phyloP scores from a whole-genome alignment of 2,329 filamentous ascomycete genomes.

The Trichophyton rubrum region DNA sequence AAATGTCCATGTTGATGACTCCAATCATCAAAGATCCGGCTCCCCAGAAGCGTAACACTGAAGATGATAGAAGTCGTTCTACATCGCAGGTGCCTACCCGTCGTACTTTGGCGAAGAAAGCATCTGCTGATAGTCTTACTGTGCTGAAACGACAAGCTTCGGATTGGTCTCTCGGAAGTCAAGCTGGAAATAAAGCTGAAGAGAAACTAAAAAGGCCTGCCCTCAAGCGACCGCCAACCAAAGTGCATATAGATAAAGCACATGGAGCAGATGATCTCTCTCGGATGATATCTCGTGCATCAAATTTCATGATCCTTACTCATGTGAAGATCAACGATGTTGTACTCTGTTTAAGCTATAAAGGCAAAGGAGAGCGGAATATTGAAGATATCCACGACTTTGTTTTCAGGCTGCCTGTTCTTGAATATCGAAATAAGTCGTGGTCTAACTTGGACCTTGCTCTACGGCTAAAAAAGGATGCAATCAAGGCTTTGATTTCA shows the following conservation, averaged over 20 bases:
- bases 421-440: conserved; percentile 97
- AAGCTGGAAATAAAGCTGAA: conserved; percentile 20
- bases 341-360: conserved; percentile 89
- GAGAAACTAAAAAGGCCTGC: conserved; percentile 40
- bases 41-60: conserved; percentile 14
- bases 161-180: conserved; percentile 26
- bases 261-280: conserved; percentile 76
- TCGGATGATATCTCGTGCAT: conserved; percentile 91
- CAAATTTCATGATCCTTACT: conserved; percentile 93
- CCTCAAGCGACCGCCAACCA: conserved; percentile 34
- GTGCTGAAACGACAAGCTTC: conserved; percentile 25
- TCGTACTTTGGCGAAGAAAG: conserved; percentile 27
- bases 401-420: conserved; percentile 84
- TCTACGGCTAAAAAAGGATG: conserved; percentile 82
- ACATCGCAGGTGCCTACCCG: conserved; percentile 20
- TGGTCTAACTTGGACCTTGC: conserved; percentile 97
- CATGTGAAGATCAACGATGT: conserved; percentile 93
- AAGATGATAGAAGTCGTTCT: conserved; percentile 11
- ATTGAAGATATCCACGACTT: conserved; percentile 95
- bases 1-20: neutral
- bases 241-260: conserved; percentile 33
- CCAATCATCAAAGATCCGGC: conserved; percentile 9
- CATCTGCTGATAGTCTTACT: conserved; percentile 31
- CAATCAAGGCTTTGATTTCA: conserved; percentile 84
- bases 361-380: conserved; percentile 89